Evolutionary conservation across 1,139 yeast genomes (phyloP).

Genomic region (Geotrichum restrictum): DNA sequence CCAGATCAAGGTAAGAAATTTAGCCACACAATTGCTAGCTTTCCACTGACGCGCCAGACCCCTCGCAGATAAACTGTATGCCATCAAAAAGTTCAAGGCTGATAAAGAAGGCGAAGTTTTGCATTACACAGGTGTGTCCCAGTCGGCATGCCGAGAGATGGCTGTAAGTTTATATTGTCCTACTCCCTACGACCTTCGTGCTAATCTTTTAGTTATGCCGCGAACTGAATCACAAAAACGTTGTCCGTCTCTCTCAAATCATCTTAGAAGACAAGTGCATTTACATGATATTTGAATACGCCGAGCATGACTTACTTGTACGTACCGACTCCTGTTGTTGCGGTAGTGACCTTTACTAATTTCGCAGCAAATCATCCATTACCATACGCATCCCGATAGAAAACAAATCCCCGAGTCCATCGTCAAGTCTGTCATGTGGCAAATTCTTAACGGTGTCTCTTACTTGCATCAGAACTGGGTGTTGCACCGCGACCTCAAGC

Average conservation of each 20-base stretch:
- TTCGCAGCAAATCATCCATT: slow-evolving; percentile 72
- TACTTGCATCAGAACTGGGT: slow-evolving; percentile 95
- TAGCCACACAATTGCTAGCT: not conserved
- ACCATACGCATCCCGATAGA: slow-evolving; percentile 84
- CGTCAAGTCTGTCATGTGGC: slow-evolving; percentile 84
- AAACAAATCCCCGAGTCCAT: slow-evolving; percentile 73
- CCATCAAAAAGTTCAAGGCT: slow-evolving; percentile 91
- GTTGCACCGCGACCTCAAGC: slow-evolving; percentile 89
- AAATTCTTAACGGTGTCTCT: slow-evolving; percentile 83
- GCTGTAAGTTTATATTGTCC: slow-evolving; percentile 46
- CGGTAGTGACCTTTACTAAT: not conserved
- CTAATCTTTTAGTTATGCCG: slow-evolving; percentile 52
- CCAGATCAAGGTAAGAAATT: slow-evolving; percentile 45
- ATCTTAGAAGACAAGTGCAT: slow-evolving; percentile 84
- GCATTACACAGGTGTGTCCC: slow-evolving; percentile 93
- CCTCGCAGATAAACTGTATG: slow-evolving; percentile 38
- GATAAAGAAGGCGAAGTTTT: slow-evolving; percentile 88
- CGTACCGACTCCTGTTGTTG: not conserved
- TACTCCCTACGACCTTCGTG: not conserved
- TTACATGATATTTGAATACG: slow-evolving; percentile 91
- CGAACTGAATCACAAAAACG: slow-evolving; percentile 74
- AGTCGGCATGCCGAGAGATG: slow-evolving; percentile 95
- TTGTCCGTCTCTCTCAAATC: slow-evolving; percentile 76
- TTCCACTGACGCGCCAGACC: not conserved
- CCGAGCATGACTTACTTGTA: slow-evolving; percentile 80